phyloP scores from a whole-genome alignment of 75 land plant genomes.

The Cunninghamia lanceolata region DNA sequence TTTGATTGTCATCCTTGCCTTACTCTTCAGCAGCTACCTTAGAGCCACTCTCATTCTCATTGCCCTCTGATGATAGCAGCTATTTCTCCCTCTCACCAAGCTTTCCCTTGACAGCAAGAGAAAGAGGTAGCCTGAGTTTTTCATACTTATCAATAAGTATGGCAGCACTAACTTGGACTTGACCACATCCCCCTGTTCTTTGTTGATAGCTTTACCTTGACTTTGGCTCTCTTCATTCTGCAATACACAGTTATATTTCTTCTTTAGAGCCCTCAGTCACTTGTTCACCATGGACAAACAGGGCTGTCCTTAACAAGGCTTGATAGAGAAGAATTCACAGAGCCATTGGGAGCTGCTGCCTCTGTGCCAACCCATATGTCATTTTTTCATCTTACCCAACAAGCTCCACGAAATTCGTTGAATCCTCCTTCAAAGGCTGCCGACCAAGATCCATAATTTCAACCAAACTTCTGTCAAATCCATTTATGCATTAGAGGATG shows the following conservation, averaged over 20 bases:
- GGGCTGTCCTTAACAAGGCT: conserved; percentile 61
- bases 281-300: conserved; percentile 85
- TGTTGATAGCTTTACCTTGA: too few species aligned
- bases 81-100: conserved; percentile 43
- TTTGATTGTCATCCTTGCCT: background rate
- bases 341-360: conserved; percentile 4
- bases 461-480: too few species aligned
- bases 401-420: too few species aligned
- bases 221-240: conserved; percentile 97
- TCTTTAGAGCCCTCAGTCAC: conserved; percentile 80
- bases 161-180: too few species aligned
- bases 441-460: too few species aligned
- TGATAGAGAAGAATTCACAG: background rate
- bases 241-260: conserved; percentile 79
- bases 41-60: background rate
- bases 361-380: background rate
- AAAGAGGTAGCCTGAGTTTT: conserved; percentile 69
- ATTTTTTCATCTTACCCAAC: too few species aligned
- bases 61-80: conserved; percentile 16
- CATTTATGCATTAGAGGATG: too few species aligned
- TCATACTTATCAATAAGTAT: conserved; percentile 88
- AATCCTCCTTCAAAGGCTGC: too few species aligned
- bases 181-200: too few species aligned
- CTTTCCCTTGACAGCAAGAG: too few species aligned
- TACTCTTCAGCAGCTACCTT: background rate